phyloP scores from a whole-genome alignment of 2,329 filamentous ascomycete genomes.

The Thielaviopsis populi region DNA sequence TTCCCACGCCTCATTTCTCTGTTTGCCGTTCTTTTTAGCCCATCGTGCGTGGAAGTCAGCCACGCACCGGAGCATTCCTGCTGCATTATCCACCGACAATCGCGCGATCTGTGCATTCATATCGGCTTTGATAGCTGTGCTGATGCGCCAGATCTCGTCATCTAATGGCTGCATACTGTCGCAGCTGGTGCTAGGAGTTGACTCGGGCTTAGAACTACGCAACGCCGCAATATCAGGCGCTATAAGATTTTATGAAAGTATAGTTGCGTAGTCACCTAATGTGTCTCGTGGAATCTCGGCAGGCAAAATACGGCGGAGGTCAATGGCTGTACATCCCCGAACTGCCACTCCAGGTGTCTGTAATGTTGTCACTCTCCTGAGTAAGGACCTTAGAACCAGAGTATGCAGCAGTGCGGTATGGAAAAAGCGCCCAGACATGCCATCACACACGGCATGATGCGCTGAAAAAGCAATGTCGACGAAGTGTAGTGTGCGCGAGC shows the following conservation, averaged over 20 bases:
- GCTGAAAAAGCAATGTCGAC: conserved; percentile 33
- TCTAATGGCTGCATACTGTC: neutral
- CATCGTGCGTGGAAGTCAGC: conserved; percentile 31
- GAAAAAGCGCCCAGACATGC: conserved; percentile 33
- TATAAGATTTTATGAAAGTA: conserved; percentile 23
- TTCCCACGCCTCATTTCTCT: conserved; percentile 33
- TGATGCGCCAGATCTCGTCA: conserved; percentile 28
- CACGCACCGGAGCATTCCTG: conserved; percentile 30
- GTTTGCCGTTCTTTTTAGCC: conserved; percentile 28
- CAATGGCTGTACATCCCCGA: conserved; percentile 28
- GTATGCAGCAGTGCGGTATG: conserved; percentile 35
- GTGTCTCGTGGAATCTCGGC: conserved; percentile 20
- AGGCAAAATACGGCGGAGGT: conserved; percentile 27
- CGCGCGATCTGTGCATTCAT: conserved; percentile 24
- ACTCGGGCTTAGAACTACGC: neutral
- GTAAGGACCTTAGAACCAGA: conserved; percentile 27
- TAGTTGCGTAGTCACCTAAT: conserved; percentile 30
- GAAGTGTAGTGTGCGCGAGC: conserved; percentile 8
- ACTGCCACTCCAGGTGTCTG: neutral
- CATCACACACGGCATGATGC: conserved; percentile 40
- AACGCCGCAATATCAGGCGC: conserved; percentile 18
- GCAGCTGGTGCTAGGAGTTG: neutral
- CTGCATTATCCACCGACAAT: conserved; percentile 30
- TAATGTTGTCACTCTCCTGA: neutral
- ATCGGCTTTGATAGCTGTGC: conserved; percentile 25